Conservation (phyloP, 2,329 filamentous ascomycete genomes). For the Dothistroma septosporum region DNA sequence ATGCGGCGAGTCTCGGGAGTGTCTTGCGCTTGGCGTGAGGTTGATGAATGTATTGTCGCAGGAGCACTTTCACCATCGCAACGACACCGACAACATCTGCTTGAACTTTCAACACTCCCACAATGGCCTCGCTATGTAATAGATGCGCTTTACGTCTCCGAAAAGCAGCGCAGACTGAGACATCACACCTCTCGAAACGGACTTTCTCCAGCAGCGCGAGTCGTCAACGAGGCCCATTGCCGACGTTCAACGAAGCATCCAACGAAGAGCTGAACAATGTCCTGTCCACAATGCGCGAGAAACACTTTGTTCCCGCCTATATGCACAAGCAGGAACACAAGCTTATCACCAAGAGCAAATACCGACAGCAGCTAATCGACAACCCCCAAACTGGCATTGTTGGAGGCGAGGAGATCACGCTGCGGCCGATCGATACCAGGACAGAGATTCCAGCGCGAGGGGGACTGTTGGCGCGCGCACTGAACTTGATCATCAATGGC, state of each 20-base stretch:
- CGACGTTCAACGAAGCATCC: slow-evolving; percentile 41
- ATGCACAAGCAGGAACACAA: slow-evolving; percentile 40
- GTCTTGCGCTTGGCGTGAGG: neutral
- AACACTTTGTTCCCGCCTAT: slow-evolving; percentile 44
- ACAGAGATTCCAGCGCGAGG: slow-evolving; percentile 31
- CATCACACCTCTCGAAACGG: slow-evolving; percentile 17
- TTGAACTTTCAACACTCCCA: neutral
- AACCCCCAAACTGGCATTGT: slow-evolving; percentile 43
- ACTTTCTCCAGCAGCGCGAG: slow-evolving; percentile 26
- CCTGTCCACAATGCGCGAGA: slow-evolving; percentile 40
- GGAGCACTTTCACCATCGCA: neutral
- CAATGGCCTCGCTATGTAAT: slow-evolving; percentile 28
- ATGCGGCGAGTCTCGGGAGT: slow-evolving; percentile 18
- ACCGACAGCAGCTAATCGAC: slow-evolving; percentile 40
- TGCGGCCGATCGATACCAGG: slow-evolving; percentile 33
- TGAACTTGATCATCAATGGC: slow-evolving; percentile 30
- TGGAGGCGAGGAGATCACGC: slow-evolving; percentile 38
- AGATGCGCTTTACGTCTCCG: slow-evolving; percentile 34
- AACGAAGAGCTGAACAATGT: slow-evolving; percentile 40
- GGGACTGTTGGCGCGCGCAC: slow-evolving; percentile 27
- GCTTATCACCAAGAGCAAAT: slow-evolving; percentile 41
- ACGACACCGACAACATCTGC: neutral
- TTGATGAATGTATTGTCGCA: neutral
- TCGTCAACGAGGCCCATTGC: slow-evolving; percentile 28
- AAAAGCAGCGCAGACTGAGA: slow-evolving; percentile 21